Percentiles rank a stretch among this genome's conserved stretches.
Conservation (phyloP, 352 stramenopile species). For the Phytophthora hybrid region DNA sequence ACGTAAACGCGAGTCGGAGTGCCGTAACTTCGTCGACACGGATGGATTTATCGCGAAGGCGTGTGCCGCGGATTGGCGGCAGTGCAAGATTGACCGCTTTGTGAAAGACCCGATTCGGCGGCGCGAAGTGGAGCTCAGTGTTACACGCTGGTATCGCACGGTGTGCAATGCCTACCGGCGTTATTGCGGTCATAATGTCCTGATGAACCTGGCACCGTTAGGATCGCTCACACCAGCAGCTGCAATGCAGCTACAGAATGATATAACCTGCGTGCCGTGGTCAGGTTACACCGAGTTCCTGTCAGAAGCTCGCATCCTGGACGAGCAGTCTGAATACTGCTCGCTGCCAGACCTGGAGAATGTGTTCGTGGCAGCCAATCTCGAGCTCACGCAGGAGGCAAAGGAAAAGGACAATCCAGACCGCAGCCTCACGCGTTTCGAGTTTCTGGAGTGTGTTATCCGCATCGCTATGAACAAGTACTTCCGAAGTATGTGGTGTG, state of each 20-base stretch:
- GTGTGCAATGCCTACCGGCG: conserved; percentile 69
- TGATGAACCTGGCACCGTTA: conserved; percentile 59
- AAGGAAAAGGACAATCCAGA: conserved; percentile 87
- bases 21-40: conserved; percentile 73
- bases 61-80: conserved; percentile 69
- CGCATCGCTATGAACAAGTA: conserved; percentile 88
- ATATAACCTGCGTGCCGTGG: conserved; percentile 76
- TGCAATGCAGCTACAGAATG: conserved; percentile 69
- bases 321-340: conserved; percentile 77
- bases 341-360: conserved; percentile 76
- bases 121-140: conserved; percentile 66
- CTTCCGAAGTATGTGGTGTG: conserved; percentile 52
- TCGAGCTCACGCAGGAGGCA: conserved; percentile 79
- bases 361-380: conserved; percentile 82
- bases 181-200: conserved; percentile 72
- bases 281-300: conserved; percentile 79
- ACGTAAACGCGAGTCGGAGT: conserved; percentile 64
- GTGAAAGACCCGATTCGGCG: conserved; percentile 65
- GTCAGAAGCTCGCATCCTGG: conserved; percentile 64
- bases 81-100: conserved; percentile 84
- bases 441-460: conserved; percentile 81
- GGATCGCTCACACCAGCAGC: conserved; percentile 45
- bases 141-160: conserved; percentile 62
- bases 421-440: conserved; percentile 77
- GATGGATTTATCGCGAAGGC: conserved; percentile 73